Evolutionary conservation across 2,329 filamentous ascomycete species (phyloP).

Genomic region (Xylariales sp.): DNA sequence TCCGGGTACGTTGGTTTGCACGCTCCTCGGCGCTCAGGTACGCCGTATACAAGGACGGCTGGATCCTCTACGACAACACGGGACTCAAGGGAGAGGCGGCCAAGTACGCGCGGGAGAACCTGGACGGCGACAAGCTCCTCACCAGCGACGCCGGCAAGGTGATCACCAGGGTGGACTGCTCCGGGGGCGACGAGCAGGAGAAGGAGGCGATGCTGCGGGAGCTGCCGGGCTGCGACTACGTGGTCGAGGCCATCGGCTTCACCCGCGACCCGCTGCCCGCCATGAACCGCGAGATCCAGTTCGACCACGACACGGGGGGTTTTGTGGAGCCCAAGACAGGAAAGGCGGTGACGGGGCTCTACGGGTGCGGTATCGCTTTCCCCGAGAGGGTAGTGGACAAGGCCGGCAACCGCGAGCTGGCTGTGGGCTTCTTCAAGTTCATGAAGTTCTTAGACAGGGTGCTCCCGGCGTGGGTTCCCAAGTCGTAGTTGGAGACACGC

Average conservation of each 20-base stretch:
- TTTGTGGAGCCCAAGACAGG: constrained; percentile 25
- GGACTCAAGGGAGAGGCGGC: constrained; percentile 60
- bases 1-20: not conserved
- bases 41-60: constrained; percentile 58
- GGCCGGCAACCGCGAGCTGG: constrained; percentile 55
- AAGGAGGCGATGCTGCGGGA: constrained; percentile 36
- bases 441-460: constrained; percentile 58
- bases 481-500: no score
- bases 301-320: constrained; percentile 25
- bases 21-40: constrained; percentile 47
- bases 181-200: constrained; percentile 31
- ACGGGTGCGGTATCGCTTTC: constrained; percentile 60
- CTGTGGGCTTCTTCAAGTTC: constrained; percentile 62
- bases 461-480: constrained; percentile 40
- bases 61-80: constrained; percentile 62
- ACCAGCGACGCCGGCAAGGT: constrained; percentile 18
- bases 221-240: constrained; percentile 43
- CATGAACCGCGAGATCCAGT: constrained; percentile 22
- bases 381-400: constrained; percentile 58
- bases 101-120: constrained; percentile 42
- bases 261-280: constrained; percentile 42
- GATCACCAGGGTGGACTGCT: constrained; percentile 42
- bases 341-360: constrained; percentile 44
- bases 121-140: not conserved
- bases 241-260: constrained; percentile 59